These are phyloP conservation scores for Phyllostachys edulis DNA, from an alignment of 176 grass and related monocot species.

Conservation along the genomic window DNA sequence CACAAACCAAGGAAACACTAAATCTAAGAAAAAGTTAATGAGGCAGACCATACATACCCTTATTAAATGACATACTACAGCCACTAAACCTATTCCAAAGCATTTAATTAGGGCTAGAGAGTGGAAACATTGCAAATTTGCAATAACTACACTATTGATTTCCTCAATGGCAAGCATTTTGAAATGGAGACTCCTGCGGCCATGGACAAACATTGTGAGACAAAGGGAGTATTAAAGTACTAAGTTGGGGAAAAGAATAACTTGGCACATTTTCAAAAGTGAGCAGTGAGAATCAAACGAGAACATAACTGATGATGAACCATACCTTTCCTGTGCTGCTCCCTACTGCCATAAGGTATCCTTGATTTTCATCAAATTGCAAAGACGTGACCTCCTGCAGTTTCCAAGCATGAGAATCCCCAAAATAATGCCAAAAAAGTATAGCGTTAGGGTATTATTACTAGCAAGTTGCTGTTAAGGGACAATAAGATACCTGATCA, in stretches of 20 bases:
- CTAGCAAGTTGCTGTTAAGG: background rate
- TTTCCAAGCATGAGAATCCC: constrained; percentile 17
- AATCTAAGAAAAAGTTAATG: too few species aligned
- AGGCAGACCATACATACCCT: too few species aligned
- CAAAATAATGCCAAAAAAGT: constrained; percentile 22
- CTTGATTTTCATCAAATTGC: constrained; percentile 87
- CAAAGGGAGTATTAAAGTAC: too few species aligned
- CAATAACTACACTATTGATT: too few species aligned
- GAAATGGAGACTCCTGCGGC: too few species aligned
- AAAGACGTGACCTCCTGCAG: constrained; percentile 89
- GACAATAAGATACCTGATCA: constrained; percentile 56
- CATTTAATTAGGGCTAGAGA: too few species aligned
- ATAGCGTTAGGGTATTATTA: constrained; percentile 4
- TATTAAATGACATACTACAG: too few species aligned
- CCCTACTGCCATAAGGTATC: constrained; percentile 81
- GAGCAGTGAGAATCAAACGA: background rate
- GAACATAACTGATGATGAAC: constrained; percentile 20
- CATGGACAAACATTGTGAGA: too few species aligned
- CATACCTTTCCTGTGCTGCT: constrained; percentile 83
- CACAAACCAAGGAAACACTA: too few species aligned
- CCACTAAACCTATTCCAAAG: too few species aligned
- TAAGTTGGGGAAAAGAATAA: background rate
- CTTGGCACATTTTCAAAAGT: background rate
- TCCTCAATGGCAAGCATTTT: too few species aligned
- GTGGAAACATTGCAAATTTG: too few species aligned